These are phyloP conservation scores for Peronospora destructor DNA, from an alignment of 352 stramenopile genomes.

Conservation along the genomic window DNA sequence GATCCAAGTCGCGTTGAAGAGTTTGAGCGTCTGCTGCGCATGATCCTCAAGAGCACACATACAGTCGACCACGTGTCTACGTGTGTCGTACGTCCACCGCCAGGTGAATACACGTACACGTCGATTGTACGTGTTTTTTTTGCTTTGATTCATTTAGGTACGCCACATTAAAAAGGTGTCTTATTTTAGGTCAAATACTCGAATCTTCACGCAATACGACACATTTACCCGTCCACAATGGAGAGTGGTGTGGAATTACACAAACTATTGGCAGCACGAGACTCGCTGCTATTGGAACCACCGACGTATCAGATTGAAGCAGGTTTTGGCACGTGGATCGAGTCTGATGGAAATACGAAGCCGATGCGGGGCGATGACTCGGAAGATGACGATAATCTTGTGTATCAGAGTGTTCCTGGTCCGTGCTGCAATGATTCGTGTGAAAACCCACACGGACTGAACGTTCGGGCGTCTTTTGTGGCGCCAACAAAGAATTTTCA, in stretches of 20 bases:
- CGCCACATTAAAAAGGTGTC: too few relatives aligned
- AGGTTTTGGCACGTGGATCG: conserved; percentile 78
- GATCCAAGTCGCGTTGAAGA: conserved; percentile 66
- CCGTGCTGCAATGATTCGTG: conserved; percentile 79
- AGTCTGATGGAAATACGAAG: conserved; percentile 72
- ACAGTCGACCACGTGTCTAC: conserved; percentile 75
- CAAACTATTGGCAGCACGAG: conserved; percentile 64
- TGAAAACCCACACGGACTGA: conserved; percentile 74
- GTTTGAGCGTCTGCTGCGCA: conserved; percentile 65
- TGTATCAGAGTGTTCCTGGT: conserved; percentile 69
- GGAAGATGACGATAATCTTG: conserved; percentile 56
- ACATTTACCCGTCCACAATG: conserved; percentile 63
- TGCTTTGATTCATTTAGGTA: conserved; percentile 3
- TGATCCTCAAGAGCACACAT: conserved; percentile 80
- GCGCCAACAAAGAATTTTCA: conserved; percentile 69
- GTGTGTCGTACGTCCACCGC: conserved; percentile 68
- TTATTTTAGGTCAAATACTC: conserved; percentile 66
- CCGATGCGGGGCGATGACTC: conserved; percentile 67
- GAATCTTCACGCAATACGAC: conserved; percentile 56
- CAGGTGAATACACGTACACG: conserved; percentile 72
- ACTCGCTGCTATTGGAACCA: conserved; percentile 69
- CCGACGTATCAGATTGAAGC: conserved; percentile 82
- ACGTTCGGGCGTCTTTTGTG: conserved; percentile 75
- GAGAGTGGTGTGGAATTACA: conserved; percentile 70
- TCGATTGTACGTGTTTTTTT: conserved; percentile 54